Evolutionary conservation across 1,139 yeast genomes (phyloP).

Genomic region (Lodderomyces beijingensis): DNA sequence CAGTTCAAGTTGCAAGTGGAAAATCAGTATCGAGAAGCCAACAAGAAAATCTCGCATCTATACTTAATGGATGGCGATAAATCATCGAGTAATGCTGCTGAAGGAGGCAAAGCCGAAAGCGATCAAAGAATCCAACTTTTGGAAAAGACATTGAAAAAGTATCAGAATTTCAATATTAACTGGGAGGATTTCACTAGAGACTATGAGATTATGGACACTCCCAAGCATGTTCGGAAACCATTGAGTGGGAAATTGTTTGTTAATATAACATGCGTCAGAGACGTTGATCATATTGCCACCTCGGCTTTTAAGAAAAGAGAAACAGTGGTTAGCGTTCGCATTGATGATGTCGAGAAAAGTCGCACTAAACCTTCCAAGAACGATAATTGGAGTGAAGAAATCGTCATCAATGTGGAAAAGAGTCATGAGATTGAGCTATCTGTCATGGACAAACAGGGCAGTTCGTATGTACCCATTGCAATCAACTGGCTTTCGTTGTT

Average conservation of each 20-base stretch:
- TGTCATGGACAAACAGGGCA: conserved; percentile 75
- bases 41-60: conserved; percentile 79
- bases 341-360: conserved; percentile 82
- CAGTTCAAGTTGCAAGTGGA: conserved; percentile 93
- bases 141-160: conserved; percentile 78
- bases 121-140: conserved; percentile 81
- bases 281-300: conserved; percentile 88
- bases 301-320: conserved; percentile 75
- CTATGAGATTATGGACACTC: conserved; percentile 59
- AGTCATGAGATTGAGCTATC: conserved; percentile 89
- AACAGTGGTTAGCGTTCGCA: conserved; percentile 68
- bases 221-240: conserved; percentile 75
- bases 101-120: conserved; percentile 79
- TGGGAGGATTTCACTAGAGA: conserved; percentile 62
- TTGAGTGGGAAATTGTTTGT: conserved; percentile 74
- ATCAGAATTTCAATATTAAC: conserved; percentile 81
- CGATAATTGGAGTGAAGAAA: conserved; percentile 84
- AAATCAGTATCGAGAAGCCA: conserved; percentile 87
- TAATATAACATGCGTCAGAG: conserved; percentile 71
- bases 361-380: conserved; percentile 70
- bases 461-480: conserved; percentile 79
- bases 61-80: conserved; percentile 91
- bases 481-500: conserved; percentile 85
- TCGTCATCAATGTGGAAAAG: conserved; percentile 75
- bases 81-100: conserved; percentile 81